phyloP scores from a whole-genome alignment of 768 basidiomycete species.

The Mycena albidolilacea region DNA sequence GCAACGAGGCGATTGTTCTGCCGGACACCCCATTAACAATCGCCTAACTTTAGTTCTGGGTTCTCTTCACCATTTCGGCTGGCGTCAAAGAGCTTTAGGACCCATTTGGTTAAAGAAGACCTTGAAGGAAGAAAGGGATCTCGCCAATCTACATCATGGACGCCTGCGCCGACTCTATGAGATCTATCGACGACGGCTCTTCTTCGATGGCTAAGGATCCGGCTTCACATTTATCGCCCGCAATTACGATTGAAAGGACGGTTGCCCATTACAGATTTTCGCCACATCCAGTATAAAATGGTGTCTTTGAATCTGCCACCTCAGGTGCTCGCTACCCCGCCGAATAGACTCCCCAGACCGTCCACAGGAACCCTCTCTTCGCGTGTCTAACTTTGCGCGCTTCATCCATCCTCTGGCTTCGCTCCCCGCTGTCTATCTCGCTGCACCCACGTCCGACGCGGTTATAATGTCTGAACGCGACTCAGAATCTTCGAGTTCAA shows the following conservation, averaged over 20 bases:
- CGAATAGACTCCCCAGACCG: background rate
- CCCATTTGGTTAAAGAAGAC: slow-evolving; percentile 31
- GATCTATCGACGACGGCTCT: slow-evolving; percentile 23
- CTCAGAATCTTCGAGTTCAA: slow-evolving; percentile 26
- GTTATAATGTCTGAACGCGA: slow-evolving; percentile 18
- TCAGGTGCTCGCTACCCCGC: slow-evolving; percentile 7
- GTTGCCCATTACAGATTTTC: slow-evolving; percentile 17
- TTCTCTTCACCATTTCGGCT: slow-evolving; percentile 19
- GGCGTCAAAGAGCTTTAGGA: slow-evolving; percentile 17
- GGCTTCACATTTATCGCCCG: slow-evolving; percentile 32
- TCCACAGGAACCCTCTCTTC: too few relatives aligned
- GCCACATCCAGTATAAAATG: slow-evolving; percentile 37
- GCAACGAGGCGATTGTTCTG: slow-evolving; percentile 36
- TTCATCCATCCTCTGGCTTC: background rate
- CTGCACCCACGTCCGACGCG: background rate
- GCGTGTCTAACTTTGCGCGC: background rate
- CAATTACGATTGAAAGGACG: slow-evolving; percentile 31
- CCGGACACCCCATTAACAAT: slow-evolving; percentile 15
- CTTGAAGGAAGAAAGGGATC: slow-evolving; percentile 44
- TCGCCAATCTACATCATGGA: slow-evolving; percentile 55
- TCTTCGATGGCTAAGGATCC: slow-evolving; percentile 13
- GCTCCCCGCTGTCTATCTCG: slow-evolving; percentile 1
- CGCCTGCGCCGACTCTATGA: slow-evolving; percentile 14
- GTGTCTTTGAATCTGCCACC: slow-evolving; percentile 19
- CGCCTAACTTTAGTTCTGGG: slow-evolving; percentile 27